Evolutionary conservation across 129 eudicot genomes (phyloP).

Genomic region (Centaurea solstitialis): DNA sequence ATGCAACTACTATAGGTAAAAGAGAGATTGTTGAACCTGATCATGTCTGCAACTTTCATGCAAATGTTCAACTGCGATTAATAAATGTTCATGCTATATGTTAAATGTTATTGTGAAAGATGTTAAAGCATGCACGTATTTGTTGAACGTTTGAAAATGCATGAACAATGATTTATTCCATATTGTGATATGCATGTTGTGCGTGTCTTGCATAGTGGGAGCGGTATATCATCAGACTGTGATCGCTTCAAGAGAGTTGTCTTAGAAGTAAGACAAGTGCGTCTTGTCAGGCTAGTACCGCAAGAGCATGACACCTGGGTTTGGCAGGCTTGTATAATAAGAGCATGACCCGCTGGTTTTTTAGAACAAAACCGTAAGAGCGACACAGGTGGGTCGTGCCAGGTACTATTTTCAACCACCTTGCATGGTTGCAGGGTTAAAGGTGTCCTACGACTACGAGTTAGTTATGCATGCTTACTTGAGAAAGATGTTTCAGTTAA

Average conservation of each 20-base stretch:
- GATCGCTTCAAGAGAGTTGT: neutral
- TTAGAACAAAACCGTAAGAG: neutral
- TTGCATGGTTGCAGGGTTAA: neutral
- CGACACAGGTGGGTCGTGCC: neutral
- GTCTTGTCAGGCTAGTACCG: neutral
- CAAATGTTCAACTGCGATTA: neutral
- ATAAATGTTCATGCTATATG: neutral
- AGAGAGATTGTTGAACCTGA: neutral
- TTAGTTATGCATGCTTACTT: neutral
- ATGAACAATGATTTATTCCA: neutral
- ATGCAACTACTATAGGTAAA: neutral
- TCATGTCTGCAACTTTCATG: neutral
- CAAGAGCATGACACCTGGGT: neutral
- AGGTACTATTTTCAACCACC: too few relatives aligned
- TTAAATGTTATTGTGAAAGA: neutral
- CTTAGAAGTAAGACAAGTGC: neutral
- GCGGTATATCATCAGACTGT: neutral
- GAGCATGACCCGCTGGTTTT: too few relatives aligned
- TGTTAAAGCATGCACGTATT: neutral
- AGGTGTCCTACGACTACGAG: too few relatives aligned
- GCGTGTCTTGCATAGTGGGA: neutral
- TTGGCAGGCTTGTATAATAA: neutral
- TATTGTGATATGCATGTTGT: neutral
- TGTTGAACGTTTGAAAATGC: neutral
- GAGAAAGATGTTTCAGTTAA: neutral